Evolutionary conservation across 768 basidiomycete genomes (phyloP), one percentile per base, ranked within the genome.

Genomic region (Tephrocybe rancida): DNA sequence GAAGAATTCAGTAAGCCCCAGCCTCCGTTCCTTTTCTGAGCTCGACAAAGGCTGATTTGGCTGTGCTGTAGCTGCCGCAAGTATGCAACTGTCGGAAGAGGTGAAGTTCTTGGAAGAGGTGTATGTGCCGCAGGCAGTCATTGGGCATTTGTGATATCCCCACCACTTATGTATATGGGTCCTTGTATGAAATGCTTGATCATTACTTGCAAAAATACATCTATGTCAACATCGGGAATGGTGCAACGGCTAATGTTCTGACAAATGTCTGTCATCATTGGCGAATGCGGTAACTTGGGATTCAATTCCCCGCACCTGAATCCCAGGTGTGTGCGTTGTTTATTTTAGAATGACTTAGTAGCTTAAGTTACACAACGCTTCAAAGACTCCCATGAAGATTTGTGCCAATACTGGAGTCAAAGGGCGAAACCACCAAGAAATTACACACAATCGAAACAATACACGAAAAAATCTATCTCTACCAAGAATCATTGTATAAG

Each of bases 181-280:
- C n/a, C n/a, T n/a, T n/a, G n/a, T n/a, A n/a, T n/a, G n/a, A n/a
- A n/a, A n/a, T n/a, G n/a, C n/a, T n/a, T n/a, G n/a, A n/a, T n/a
- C n/a, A n/a, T n/a, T n/a, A n/a, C n/a, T n/a, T n/a, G n/a, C n/a
- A n/a, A n/a, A n/a, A n/a, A n/a, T n/a, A n/a, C 30, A 32, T 32
- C 13, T 32, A 6, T 32, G 13, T 32, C 21, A 22, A 19, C 3
- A 37, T 59, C 55, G 55, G 59, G 50, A 82, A 81, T 80, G 79
- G 80, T 82, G 80, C 80, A 82, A 82, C 67, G 80, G 80, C 77
- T 78, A 81, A 79, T 81, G 80, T 82, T 81, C n/a, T n/a, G n/a
- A n/a, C n/a, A n/a, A 16, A 9, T 16, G 35, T 16, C 35, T 37
- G 5, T 37, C 35, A 37, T 37, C 16, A 6, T 37, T 5, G n/a